Conservation (phyloP, 2,329 filamentous ascomycete genomes). For the Cladophialophora chaetospira region DNA sequence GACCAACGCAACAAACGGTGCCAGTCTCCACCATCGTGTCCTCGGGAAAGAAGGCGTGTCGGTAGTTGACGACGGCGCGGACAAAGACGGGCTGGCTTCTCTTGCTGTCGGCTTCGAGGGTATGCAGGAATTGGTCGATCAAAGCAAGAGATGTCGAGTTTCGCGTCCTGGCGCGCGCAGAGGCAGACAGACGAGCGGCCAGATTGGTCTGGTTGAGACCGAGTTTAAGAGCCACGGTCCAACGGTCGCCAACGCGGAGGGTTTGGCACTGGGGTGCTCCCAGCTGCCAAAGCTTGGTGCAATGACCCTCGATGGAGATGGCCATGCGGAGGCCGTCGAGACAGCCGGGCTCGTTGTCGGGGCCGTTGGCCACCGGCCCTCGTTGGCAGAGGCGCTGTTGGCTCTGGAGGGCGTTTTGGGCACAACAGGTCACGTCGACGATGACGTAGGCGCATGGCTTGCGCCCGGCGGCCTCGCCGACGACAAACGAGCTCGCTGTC, state of each 20-base stretch:
- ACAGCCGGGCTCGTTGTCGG: constrained; percentile 14
- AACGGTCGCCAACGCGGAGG: constrained; percentile 22
- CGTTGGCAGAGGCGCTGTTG: not conserved
- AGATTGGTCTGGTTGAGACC: constrained; percentile 21
- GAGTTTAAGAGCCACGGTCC: constrained; percentile 35
- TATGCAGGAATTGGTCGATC: constrained; percentile 26
- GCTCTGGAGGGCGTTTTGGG: constrained; percentile 16
- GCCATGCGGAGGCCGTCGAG: constrained; percentile 13
- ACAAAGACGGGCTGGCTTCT: constrained; percentile 20
- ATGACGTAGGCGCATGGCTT: constrained; percentile 21
- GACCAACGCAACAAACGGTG: constrained; percentile 3
- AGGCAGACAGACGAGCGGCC: constrained; percentile 20
- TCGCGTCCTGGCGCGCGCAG: constrained; percentile 8
- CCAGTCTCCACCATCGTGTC: constrained; percentile 15
- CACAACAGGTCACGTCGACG: constrained; percentile 13
- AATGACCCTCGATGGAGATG: constrained; percentile 13
- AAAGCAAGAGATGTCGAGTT: constrained; percentile 17
- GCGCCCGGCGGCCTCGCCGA: constrained; percentile 14
- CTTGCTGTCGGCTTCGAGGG: constrained; percentile 23
- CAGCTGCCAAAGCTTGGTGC: constrained; percentile 6
- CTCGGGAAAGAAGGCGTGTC: constrained; percentile 18
- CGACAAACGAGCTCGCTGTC: constrained; percentile 18
- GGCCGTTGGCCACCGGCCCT: not conserved
- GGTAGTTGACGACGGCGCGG: constrained; percentile 16
- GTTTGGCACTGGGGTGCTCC: not conserved